A percentile compares a stretch with the other conserved stretches of the same genome.
Conservation (phyloP, 148 eudicot genomes). For the Fagopyrum tataricum region DNA sequence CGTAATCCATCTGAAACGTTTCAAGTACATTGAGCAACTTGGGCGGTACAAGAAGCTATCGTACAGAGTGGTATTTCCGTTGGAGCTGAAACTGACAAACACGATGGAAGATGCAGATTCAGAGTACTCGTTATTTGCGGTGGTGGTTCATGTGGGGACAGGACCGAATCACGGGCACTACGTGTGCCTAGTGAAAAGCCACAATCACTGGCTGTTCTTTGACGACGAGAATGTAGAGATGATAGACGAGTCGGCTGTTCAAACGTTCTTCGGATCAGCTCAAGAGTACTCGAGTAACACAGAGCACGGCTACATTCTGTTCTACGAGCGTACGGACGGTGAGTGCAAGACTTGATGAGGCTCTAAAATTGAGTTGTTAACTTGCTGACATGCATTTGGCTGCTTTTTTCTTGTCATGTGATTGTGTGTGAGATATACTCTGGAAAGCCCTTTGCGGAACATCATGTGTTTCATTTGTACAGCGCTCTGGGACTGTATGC, state of each 20-base stretch:
- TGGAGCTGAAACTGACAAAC: constrained; percentile 68
- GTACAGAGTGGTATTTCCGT: constrained; percentile 75
- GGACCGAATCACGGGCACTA: constrained; percentile 90
- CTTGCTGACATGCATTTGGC: constrained; percentile 2
- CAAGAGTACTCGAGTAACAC: constrained; percentile 79
- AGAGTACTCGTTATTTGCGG: constrained; percentile 70
- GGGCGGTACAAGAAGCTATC: constrained; percentile 71
- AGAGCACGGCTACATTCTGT: constrained; percentile 70
- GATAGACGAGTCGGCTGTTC: constrained; percentile 73
- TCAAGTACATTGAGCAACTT: constrained; percentile 77
- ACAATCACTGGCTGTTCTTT: constrained; percentile 75
- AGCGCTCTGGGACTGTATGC: constrained; percentile 5
- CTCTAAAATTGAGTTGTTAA: neutral
- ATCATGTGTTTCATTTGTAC: constrained; percentile 4
- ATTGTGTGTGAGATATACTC: constrained; percentile 5
- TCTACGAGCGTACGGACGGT: constrained; percentile 31
- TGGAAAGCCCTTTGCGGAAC: constrained; percentile 2
- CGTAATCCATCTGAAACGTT: constrained; percentile 75
- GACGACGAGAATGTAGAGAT: constrained; percentile 85
- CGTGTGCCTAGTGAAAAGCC: constrained; percentile 80
- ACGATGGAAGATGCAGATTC: constrained; percentile 68
- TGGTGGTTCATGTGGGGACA: constrained; percentile 72
- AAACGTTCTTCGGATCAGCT: constrained; percentile 72
- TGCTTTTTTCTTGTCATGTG: neutral
- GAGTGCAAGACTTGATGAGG: neutral